Percentiles rank a stretch among this genome's conserved stretches.
These are phyloP conservation scores for Antrodiella citrinella DNA, from an alignment of 768 basidiomycete genomes.

Conservation along the genomic window DNA sequence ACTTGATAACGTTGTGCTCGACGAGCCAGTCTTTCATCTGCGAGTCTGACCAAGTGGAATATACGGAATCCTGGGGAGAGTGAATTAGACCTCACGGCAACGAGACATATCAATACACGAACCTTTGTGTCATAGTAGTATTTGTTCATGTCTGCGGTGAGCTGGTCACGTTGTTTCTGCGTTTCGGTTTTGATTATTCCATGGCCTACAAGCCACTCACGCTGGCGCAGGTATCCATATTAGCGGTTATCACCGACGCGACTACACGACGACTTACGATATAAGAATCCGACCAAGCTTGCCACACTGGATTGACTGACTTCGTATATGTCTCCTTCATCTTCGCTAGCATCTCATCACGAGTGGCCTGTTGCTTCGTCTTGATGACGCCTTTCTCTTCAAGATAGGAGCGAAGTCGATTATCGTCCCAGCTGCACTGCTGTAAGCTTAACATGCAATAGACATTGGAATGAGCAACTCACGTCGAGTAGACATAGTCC, in stretches of 20 bases:
- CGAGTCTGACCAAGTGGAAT: constrained; percentile 67
- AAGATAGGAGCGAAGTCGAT: constrained; percentile 60
- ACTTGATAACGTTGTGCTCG: constrained; percentile 62
- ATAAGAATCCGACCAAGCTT: constrained; percentile 82
- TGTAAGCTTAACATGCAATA: not conserved
- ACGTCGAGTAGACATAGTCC: constrained; percentile 85
- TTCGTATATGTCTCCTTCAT: constrained; percentile 64
- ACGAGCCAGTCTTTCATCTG: constrained; percentile 54
- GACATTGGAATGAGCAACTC: not conserved
- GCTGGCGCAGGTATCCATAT: constrained; percentile 30
- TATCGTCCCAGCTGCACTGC: constrained; percentile 58
- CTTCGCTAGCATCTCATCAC: constrained; percentile 58
- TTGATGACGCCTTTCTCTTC: constrained; percentile 68
- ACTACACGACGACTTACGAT: constrained; percentile 39
- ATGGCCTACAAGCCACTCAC: constrained; percentile 75
- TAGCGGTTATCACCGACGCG: not conserved
- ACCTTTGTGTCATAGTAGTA: constrained; percentile 57
- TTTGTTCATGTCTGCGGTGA: constrained; percentile 58
- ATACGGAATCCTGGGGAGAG: constrained; percentile 37
- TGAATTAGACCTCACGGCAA: not conserved
- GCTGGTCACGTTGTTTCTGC: constrained; percentile 48
- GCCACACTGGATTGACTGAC: constrained; percentile 60
- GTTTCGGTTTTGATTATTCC: constrained; percentile 54
- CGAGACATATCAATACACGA: not conserved
- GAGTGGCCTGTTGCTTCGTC: constrained; percentile 50